phyloP scores from a whole-genome alignment of 495 filamentous ascomycete species.

The Penicillium lividum region DNA sequence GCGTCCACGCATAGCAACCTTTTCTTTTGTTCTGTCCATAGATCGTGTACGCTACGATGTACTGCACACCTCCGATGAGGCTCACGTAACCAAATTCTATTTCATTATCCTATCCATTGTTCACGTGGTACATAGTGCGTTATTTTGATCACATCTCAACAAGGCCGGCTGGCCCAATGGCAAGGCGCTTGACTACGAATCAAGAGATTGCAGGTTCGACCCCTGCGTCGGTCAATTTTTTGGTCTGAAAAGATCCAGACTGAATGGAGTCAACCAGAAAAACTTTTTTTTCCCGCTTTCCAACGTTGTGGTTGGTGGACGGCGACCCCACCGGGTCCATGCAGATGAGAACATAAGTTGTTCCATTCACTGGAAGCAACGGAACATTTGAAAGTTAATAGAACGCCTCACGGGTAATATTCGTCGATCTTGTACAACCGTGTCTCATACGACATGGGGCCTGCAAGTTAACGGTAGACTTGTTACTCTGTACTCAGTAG shows the following conservation, averaged over 20 bases:
- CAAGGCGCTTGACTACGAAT: constrained; percentile 75
- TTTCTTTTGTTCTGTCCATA: constrained; percentile 12
- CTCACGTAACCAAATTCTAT: neutral
- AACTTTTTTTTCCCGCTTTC: neutral
- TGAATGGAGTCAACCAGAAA: neutral
- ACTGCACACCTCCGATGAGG: neutral
- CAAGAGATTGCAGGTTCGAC: constrained; percentile 59
- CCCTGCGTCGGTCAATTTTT: constrained; percentile 45
- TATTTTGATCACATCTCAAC: neutral
- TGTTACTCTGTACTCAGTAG: too few relatives aligned
- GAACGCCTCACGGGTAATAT: neutral
- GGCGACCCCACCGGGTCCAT: neutral
- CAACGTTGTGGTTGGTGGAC: neutral
- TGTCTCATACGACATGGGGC: neutral
- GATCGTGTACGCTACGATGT: neutral
- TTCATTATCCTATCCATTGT: neutral
- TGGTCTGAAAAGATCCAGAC: neutral
- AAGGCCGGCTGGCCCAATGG: constrained; percentile 62
- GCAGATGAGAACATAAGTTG: too few relatives aligned
- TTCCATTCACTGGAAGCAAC: neutral
- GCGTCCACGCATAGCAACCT: constrained; percentile 17
- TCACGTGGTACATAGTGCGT: neutral
- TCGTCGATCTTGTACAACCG: neutral
- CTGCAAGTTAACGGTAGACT: neutral
- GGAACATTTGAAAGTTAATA: neutral